Conservation (phyloP, 2,329 filamentous ascomycete genomes). For the Lanzia echinophila region DNA sequence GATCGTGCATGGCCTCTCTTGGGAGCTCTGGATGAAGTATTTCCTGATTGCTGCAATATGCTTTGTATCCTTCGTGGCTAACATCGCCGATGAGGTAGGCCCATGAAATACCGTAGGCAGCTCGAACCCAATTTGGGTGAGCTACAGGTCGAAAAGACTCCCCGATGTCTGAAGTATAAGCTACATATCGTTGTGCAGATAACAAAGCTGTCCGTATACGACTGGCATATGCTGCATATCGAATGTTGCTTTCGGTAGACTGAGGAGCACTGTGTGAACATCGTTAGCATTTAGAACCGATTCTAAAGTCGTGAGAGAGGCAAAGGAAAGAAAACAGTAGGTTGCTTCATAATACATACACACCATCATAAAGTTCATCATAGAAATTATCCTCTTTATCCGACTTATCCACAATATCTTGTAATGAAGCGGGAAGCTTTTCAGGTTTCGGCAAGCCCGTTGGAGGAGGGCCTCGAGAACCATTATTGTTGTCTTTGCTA, state of each 20-base stretch:
- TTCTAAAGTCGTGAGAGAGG: not conserved
- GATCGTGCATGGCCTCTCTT: slow-evolving; percentile 23
- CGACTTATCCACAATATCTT: slow-evolving; percentile 50
- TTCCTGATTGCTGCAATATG: slow-evolving; percentile 80
- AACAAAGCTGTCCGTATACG: slow-evolving; percentile 81
- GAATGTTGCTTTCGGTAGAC: slow-evolving; percentile 75
- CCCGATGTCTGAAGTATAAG: slow-evolving; percentile 93
- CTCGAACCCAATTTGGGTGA: slow-evolving; percentile 72
- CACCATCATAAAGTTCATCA: slow-evolving; percentile 70
- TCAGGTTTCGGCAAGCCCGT: slow-evolving; percentile 20
- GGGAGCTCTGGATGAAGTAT: slow-evolving; percentile 61
- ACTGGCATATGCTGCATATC: slow-evolving; percentile 88
- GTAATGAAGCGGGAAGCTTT: slow-evolving; percentile 48
- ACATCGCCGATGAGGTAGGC: slow-evolving; percentile 88
- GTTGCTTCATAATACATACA: slow-evolving; percentile 46
- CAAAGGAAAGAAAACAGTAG: not conserved
- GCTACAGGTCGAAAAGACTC: slow-evolving; percentile 93
- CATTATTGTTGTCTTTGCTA: slow-evolving; percentile 22
- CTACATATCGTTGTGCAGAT: slow-evolving; percentile 90
- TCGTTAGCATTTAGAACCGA: not conserved
- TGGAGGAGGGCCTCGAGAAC: slow-evolving; percentile 19
- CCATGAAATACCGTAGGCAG: slow-evolving; percentile 90
- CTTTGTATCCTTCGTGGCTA: slow-evolving; percentile 87
- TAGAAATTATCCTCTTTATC: slow-evolving; percentile 66
- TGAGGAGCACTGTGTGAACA: slow-evolving; percentile 53